Percentiles rank a stretch among this genome's conserved stretches.
Conservation (phyloP, 352 stramenopile species). For the Phytophthora idaei region DNA sequence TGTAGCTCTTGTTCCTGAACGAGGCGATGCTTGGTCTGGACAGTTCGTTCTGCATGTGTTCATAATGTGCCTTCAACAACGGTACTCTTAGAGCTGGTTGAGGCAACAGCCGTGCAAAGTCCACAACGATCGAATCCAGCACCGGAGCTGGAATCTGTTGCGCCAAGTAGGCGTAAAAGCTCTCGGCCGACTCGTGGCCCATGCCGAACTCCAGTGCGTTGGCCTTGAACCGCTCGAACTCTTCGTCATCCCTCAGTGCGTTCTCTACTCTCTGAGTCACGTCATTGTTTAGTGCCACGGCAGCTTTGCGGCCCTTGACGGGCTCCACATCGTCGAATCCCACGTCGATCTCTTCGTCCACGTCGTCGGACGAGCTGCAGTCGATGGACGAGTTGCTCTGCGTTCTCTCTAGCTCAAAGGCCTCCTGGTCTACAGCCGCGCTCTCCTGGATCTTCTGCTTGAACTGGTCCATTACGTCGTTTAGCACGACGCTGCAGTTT, state of each 20-base stretch:
- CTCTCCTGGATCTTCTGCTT: constrained; percentile 75
- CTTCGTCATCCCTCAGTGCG: constrained; percentile 51
- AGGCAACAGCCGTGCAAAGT: constrained; percentile 80
- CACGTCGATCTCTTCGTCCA: constrained; percentile 46
- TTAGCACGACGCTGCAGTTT: constrained; percentile 55
- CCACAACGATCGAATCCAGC: constrained; percentile 74
- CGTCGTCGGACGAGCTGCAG: constrained; percentile 53
- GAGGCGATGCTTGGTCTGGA: constrained; percentile 38
- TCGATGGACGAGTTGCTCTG: constrained; percentile 55
- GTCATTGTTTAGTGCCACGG: constrained; percentile 76
- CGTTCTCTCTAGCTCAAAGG: constrained; percentile 48
- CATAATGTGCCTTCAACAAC: constrained; percentile 72
- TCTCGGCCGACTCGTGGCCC: constrained; percentile 60
- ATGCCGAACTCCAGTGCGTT: constrained; percentile 80
- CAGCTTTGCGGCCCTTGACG: constrained; percentile 76
- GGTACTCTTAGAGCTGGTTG: constrained; percentile 65
- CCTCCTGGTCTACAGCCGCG: constrained; percentile 42
- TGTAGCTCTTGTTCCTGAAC: constrained; percentile 74
- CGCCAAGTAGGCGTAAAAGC: constrained; percentile 75
- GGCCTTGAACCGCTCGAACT: constrained; percentile 82
- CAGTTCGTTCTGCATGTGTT: constrained; percentile 43
- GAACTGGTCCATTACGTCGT: constrained; percentile 47
- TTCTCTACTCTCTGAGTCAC: constrained; percentile 69
- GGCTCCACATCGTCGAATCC: constrained; percentile 80
- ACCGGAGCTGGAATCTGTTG: constrained; percentile 55